Conservation (phyloP, 805 yeast genomes). For the Starmerella etchellsii region DNA sequence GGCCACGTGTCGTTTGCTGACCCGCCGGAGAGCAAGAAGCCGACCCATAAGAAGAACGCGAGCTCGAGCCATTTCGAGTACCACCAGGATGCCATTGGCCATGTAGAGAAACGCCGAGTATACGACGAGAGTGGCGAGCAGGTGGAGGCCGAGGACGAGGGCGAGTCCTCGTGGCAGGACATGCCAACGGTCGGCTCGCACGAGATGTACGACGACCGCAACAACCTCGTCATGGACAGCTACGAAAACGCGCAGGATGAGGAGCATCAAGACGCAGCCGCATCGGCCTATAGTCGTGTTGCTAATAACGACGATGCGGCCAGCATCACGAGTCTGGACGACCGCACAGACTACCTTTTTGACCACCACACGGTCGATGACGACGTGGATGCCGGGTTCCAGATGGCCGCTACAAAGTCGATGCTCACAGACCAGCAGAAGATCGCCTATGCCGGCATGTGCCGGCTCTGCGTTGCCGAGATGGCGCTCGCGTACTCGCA, state of each 20-base stretch:
- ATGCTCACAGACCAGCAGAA: slow-evolving; percentile 74
- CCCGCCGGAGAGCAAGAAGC: too few species aligned
- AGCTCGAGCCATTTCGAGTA: slow-evolving; percentile 17
- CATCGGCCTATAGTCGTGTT: slow-evolving; percentile 75
- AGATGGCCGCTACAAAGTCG: slow-evolving; percentile 64
- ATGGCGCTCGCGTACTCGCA: slow-evolving; percentile 61
- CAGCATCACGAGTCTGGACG: slow-evolving; percentile 40
- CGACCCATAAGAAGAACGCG: background rate
- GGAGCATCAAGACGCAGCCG: slow-evolving; percentile 32
- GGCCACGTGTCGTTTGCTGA: too few species aligned
- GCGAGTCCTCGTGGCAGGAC: slow-evolving; percentile 62
- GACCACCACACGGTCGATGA: slow-evolving; percentile 32
- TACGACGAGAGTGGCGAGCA: slow-evolving; percentile 11
- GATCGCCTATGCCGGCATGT: slow-evolving; percentile 82
- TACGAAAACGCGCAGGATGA: slow-evolving; percentile 16
- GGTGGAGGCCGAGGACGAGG: slow-evolving; percentile 22
- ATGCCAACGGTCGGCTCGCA: slow-evolving; percentile 72
- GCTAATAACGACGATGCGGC: slow-evolving; percentile 48
- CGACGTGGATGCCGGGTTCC: slow-evolving; percentile 41
- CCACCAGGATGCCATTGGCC: slow-evolving; percentile 20
- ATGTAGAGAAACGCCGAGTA: slow-evolving; percentile 13
- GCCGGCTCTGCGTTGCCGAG: slow-evolving; percentile 59
- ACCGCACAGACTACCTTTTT: slow-evolving; percentile 44
- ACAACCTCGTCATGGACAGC: slow-evolving; percentile 25
- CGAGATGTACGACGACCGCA: slow-evolving; percentile 71